Percentiles rank a stretch among this genome's conserved stretches.
Conservation (phyloP, 1,139 yeast species). For the Yarrowia galli region DNA sequence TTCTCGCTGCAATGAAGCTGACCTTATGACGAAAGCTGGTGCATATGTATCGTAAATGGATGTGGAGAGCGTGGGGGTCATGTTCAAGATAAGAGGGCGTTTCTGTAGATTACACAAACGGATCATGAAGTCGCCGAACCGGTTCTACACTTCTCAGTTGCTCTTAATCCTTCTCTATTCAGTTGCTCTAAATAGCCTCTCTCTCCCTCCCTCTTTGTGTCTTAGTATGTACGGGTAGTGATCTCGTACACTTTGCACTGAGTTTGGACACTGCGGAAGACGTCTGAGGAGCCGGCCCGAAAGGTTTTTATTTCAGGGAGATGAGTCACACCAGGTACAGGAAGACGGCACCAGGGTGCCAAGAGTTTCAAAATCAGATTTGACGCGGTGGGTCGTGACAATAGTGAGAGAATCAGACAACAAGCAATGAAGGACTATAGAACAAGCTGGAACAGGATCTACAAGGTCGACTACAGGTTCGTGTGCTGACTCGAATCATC, state of each 20-base stretch:
- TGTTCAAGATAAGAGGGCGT: not conserved
- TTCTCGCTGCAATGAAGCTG: not conserved
- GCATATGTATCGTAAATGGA: not conserved
- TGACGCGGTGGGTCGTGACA: too few relatives aligned
- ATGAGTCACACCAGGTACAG: not conserved
- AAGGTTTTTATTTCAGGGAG: not conserved
- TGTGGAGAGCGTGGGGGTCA: not conserved
- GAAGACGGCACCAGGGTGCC: not conserved
- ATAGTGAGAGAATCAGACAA: too few relatives aligned
- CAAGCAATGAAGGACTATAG: too few relatives aligned
- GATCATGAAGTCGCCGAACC: not conserved
- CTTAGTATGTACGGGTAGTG: too few relatives aligned
- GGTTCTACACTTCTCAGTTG: not conserved
- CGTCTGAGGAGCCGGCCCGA: slow-evolving; percentile 2
- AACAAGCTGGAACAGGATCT: too few relatives aligned
- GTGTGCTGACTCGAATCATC: too few relatives aligned
- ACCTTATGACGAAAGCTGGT: not conserved
- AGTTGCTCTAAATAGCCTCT: not conserved
- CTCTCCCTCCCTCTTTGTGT: too few relatives aligned
- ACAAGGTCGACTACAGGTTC: too few relatives aligned
- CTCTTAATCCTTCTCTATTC: not conserved
- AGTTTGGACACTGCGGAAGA: not conserved
- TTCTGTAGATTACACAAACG: not conserved
- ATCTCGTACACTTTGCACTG: too few relatives aligned
- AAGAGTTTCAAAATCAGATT: too few relatives aligned